Evolutionary conservation across 495 filamentous ascomycete species (phyloP).

Genomic region (Letharia lupina): DNA sequence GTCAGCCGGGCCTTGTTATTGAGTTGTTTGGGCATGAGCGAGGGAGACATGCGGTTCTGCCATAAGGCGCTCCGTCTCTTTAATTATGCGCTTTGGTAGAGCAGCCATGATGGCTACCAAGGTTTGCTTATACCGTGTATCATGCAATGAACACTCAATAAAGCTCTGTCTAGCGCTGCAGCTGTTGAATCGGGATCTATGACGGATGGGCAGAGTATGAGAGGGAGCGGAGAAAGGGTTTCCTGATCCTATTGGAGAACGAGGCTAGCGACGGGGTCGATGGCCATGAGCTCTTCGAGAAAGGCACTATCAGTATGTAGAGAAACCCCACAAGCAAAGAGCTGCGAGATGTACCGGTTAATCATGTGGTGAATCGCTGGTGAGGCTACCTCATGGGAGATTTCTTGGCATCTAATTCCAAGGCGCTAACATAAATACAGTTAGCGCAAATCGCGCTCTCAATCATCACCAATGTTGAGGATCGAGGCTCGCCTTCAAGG

Average conservation of each 20-base stretch:
- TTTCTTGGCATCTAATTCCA: slow-evolving; percentile 1
- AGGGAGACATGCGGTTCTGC: slow-evolving; percentile 72
- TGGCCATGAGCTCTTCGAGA: slow-evolving; percentile 1
- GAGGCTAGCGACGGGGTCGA: neutral
- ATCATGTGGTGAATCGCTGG: neutral
- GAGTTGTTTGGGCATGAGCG: neutral
- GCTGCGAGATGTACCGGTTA: too few species aligned
- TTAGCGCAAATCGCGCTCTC: neutral
- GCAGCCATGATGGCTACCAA: slow-evolving; percentile 48
- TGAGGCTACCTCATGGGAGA: neutral
- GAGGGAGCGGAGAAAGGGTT: neutral
- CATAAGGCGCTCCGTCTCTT: slow-evolving; percentile 96
- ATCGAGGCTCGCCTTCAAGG: neutral
- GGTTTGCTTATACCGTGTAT: neutral
- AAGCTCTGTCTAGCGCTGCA: neutral
- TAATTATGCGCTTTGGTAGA: slow-evolving; percentile 92
- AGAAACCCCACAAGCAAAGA: neutral
- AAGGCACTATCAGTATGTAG: neutral
- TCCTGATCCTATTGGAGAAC: neutral
- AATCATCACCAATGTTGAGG: neutral
- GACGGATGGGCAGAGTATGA: neutral
- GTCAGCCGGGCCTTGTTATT: slow-evolving; percentile 17
- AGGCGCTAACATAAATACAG: neutral
- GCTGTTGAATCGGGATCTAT: neutral
- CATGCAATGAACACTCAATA: neutral